Evolutionary conservation across 2,329 filamentous ascomycete genomes (phyloP).

Genomic region (Alternaria metachromatica): DNA sequence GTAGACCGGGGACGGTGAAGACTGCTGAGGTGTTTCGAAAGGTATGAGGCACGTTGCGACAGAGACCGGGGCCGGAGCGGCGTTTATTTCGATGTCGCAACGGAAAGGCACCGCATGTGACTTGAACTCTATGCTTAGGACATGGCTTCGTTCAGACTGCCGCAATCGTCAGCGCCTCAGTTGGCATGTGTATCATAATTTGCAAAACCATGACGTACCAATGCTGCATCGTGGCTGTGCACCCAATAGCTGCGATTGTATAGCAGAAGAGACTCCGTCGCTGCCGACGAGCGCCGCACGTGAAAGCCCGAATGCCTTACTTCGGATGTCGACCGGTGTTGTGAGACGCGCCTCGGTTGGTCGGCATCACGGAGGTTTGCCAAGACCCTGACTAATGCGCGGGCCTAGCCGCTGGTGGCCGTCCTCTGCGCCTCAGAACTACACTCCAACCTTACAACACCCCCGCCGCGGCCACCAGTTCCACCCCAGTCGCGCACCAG

Average conservation of each 20-base stretch:
- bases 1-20: background rate
- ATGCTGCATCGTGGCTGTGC: background rate
- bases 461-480: constrained; percentile 1
- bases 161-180: background rate
- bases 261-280: background rate
- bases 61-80: background rate
- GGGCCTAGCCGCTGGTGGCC: background rate
- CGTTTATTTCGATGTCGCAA: background rate
- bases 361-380: background rate
- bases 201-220: background rate
- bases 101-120: background rate
- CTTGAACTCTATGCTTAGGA: background rate
- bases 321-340: background rate
- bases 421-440: background rate
- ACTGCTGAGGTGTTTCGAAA: background rate
- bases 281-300: background rate
- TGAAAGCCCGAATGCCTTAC: background rate
- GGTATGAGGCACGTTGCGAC: background rate
- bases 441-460: background rate
- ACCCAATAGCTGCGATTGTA: background rate
- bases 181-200: background rate
- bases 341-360: background rate
- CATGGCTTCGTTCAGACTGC: background rate
- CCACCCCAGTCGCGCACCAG: constrained; percentile 6
- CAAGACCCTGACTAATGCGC: constrained; percentile 9